These are phyloP conservation scores for Fusarium tupiense DNA, from an alignment of 2,329 filamentous ascomycete genomes.

Conservation along the genomic window DNA sequence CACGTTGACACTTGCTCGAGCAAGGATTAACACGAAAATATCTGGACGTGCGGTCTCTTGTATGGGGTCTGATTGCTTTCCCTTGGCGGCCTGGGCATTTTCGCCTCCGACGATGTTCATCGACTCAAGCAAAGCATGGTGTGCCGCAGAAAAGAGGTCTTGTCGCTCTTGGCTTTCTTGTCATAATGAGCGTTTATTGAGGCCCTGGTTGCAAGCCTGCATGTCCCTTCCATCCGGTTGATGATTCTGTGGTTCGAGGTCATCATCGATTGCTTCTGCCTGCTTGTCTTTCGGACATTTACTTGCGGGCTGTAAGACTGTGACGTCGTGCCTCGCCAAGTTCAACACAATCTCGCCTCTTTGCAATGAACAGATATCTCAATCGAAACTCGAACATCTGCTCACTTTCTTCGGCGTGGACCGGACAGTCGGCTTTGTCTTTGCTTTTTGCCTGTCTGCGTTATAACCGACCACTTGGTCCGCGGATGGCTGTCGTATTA, in stretches of 20 bases:
- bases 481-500: background rate
- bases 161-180: constrained; percentile 23
- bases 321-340: constrained; percentile 8
- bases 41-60: background rate
- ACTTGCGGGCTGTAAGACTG: background rate
- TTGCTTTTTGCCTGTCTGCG: background rate
- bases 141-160: constrained; percentile 12
- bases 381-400: background rate
- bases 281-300: background rate
- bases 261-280: constrained; percentile 13
- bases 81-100: constrained; percentile 34
- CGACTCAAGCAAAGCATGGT: constrained; percentile 12
- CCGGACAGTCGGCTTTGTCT: constrained; percentile 4
- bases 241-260: constrained; percentile 22
- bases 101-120: constrained; percentile 7
- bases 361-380: background rate
- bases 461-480: constrained; percentile 1
- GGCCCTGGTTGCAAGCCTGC: background rate
- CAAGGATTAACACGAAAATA: constrained; percentile 18
- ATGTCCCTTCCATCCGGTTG: constrained; percentile 22
- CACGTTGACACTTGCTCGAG: background rate
- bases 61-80: background rate
- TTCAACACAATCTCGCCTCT: background rate
- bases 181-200: constrained; percentile 13
- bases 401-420: background rate